A percentile compares a stretch with the other conserved stretches of the same genome.
These are phyloP conservation scores for Eutrema salsugineum DNA, from an alignment of 441 rosid species.

Conservation along the genomic window DNA sequence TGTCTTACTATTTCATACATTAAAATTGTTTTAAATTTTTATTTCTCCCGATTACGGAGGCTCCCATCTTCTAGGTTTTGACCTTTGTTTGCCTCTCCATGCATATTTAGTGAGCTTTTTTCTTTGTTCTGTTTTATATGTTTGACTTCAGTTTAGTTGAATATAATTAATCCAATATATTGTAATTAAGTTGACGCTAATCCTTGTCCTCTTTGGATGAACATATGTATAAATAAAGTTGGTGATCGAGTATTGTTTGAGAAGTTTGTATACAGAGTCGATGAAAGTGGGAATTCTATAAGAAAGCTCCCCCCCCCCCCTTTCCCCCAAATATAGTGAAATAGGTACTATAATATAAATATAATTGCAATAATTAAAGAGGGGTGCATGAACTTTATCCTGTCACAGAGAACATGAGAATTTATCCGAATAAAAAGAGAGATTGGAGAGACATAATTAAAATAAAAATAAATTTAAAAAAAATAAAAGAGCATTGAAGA, in stretches of 20 bases:
- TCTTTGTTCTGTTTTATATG: background rate
- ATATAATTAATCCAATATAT: background rate
- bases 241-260: slow-evolving; percentile 8
- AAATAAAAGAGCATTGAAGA: slow-evolving; percentile 19
- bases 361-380: slow-evolving; percentile 27
- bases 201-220: background rate
- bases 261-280: background rate
- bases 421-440: slow-evolving; percentile 47
- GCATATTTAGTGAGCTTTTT: background rate
- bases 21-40: background rate
- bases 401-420: slow-evolving; percentile 55
- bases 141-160: background rate
- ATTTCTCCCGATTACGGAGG: background rate
- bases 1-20: slow-evolving; percentile 15
- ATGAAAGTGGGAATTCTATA: background rate
- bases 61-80: slow-evolving; percentile 20
- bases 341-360: background rate
- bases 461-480: background rate
- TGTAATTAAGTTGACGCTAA: background rate
- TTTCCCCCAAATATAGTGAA: background rate
- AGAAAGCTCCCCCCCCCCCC: too few species aligned
- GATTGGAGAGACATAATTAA: slow-evolving; percentile 21
- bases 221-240: background rate
- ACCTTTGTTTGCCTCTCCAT: slow-evolving; percentile 20
- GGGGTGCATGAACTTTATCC: slow-evolving; percentile 35